phyloP scores from a whole-genome alignment of 2,329 filamentous ascomycete genomes.

The Fonsecaea monophora region DNA sequence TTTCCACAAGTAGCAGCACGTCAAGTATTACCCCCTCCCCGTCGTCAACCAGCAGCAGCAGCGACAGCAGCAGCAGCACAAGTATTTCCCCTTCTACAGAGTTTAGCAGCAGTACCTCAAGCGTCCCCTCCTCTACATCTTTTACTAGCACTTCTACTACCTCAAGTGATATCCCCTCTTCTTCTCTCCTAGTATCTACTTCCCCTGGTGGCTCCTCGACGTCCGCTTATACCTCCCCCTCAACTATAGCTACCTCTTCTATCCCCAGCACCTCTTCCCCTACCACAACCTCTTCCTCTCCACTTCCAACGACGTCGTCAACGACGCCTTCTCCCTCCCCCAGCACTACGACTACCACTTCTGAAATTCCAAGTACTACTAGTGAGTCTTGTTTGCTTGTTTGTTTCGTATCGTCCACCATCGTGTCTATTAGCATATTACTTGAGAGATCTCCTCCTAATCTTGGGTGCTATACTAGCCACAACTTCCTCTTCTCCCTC shows the following conservation, averaged over 20 bases:
- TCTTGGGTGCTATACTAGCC: not conserved
- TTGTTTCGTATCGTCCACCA: conserved; percentile 9
- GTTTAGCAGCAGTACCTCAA: conserved; percentile 16
- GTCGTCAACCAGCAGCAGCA: conserved; percentile 8
- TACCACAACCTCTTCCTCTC: conserved; percentile 15
- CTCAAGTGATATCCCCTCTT: conserved; percentile 11
- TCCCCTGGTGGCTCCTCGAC: conserved; percentile 19
- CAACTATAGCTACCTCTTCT: conserved; percentile 30
- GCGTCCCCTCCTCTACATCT: conserved; percentile 12
- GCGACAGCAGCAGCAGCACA: not conserved
- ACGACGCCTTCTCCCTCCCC: conserved; percentile 21
- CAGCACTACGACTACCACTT: conserved; percentile 24
- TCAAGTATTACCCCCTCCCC: conserved; percentile 9
- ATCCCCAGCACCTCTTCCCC: conserved; percentile 23
- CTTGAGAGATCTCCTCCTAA: not conserved
- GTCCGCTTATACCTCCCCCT: conserved; percentile 26
- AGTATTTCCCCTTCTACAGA: conserved; percentile 18
- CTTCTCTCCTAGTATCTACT: conserved; percentile 14
- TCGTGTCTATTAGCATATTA: conserved; percentile 1
- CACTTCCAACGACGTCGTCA: conserved; percentile 6
- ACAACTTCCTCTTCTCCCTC: conserved; percentile 21
- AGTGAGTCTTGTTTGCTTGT: conserved; percentile 25
- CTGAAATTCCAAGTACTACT: conserved; percentile 25
- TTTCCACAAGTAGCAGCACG: conserved; percentile 21
- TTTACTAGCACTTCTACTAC: conserved; percentile 4